Base-by-base conservation (phyloP, 176 grass and related monocot species). In the Typha latifolia region DNA sequence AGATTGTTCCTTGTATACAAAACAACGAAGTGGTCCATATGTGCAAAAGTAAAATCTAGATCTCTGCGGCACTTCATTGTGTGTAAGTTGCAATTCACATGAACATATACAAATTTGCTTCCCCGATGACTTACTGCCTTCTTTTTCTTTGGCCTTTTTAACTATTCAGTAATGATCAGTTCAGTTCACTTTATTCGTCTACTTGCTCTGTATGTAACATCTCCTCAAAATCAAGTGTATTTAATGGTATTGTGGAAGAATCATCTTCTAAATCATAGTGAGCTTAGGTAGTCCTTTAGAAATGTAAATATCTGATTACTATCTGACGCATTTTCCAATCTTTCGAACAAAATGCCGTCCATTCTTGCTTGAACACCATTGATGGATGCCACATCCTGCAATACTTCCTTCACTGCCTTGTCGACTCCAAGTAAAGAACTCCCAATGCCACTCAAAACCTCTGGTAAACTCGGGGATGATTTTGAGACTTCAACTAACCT, bases 361-460 rank as follows among this genome's bases (percentile, higher is more conserved):
- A 87, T 87, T 82, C 85, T 92, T 73, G 94, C 85, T 83, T 99
- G 89, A 62, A 99, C 78, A 22, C 86, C 89, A 57, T 65, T 78
- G 14, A 77, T 50, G 34, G 69, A 73, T 22, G 70, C 71, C 49
- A 90, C 43, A 26, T 99, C 86, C 75, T 82, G 78, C 11, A 99
- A 61, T 56, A 90, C 70, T 55, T 76, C 78, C 61, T 99, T 87
- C 53, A 89, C 55, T 55, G 74, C 73, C 69, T 62, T 79, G 67
- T 93, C 83, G 65, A 93, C 68, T 71, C 86, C 89, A 69, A 99
- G 82, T 53, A 90, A 61, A 22, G 78, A 90, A 78, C 78, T 81
- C 26, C 80, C 81, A 22, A 90, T 81, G 55, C 82, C 68, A 12
- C 64, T 81, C 57, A 99, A 72, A 51, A 86, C 49, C 22, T 86